A percentile compares a stretch with the other conserved stretches of the same genome.
Conservation (phyloP, 23 red algal genomes). For the Chondrus crispus region DNA sequence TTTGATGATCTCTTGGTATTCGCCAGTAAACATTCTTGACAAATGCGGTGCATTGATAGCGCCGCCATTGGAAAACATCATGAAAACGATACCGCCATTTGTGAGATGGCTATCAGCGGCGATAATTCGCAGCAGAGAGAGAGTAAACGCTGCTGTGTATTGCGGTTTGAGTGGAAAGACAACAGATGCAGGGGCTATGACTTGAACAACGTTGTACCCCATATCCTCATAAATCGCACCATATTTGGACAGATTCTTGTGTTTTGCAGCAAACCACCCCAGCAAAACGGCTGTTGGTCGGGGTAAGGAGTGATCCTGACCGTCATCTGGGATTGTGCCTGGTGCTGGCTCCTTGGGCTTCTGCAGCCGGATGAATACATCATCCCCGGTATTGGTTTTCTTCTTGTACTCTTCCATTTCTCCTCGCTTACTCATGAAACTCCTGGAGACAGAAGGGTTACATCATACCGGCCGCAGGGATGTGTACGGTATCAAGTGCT, state of each 20-base stretch:
- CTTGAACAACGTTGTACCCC: slow-evolving; percentile 35
- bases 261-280: slow-evolving; percentile 29
- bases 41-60: slow-evolving; percentile 37
- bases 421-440: no score
- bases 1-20: background rate
- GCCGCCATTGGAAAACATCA: slow-evolving; percentile 53
- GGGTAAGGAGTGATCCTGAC: background rate
- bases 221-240: slow-evolving; percentile 34
- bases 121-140: slow-evolving; percentile 43
- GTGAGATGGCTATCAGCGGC: slow-evolving; percentile 12
- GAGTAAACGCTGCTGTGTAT: slow-evolving; percentile 14
- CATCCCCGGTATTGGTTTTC: slow-evolving; percentile 49
- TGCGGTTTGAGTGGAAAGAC: slow-evolving; percentile 29
- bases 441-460: no score
- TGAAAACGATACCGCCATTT: slow-evolving; percentile 32
- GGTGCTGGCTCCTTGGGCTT: background rate
- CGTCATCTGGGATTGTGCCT: no score
- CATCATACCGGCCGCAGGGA: no score
- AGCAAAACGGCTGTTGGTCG: slow-evolving; percentile 25
- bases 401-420: slow-evolving; percentile 52
- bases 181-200: slow-evolving; percentile 1
- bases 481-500: no score
- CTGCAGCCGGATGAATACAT: slow-evolving; percentile 20
- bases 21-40: slow-evolving; percentile 23
- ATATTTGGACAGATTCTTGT: slow-evolving; percentile 45